phyloP scores from a whole-genome alignment of 2,329 filamentous ascomycete genomes.

The Zopfia rhizophila region DNA sequence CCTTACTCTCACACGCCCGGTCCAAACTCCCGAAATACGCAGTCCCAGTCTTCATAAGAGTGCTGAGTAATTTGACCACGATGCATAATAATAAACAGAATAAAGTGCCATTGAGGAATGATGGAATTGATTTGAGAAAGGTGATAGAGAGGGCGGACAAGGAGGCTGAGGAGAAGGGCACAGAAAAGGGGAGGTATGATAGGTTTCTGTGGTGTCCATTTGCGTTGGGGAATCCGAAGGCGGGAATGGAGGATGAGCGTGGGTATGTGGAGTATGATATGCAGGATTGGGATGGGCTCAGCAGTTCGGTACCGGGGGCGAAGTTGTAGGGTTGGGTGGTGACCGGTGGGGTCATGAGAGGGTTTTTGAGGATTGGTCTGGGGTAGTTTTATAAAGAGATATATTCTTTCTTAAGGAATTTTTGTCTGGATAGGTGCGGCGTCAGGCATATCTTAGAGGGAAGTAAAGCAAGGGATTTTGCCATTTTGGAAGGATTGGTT shows the following conservation, averaged over 20 bases:
- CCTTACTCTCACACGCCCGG: constrained; percentile 67
- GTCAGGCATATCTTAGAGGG: too few species aligned
- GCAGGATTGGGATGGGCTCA: constrained; percentile 67
- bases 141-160: constrained; percentile 52
- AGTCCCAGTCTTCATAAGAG: constrained; percentile 76
- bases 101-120: constrained; percentile 74
- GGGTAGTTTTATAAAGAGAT: too few species aligned
- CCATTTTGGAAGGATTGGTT: too few species aligned
- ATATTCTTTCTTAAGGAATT: too few species aligned
- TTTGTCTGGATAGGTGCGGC: too few species aligned
- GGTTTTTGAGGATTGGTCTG: too few species aligned
- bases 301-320: constrained; percentile 48
- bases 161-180: constrained; percentile 51
- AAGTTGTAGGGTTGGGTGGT: constrained; percentile 61
- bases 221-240: constrained; percentile 45
- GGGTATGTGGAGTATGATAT: constrained; percentile 68
- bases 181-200: constrained; percentile 51
- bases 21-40: constrained; percentile 76
- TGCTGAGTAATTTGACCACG: constrained; percentile 67
- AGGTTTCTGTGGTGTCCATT: constrained; percentile 62
- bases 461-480: too few species aligned
- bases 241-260: constrained; percentile 49
- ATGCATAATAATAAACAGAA: constrained; percentile 85
- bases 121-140: constrained; percentile 70
- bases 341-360: too few species aligned